Evolutionary conservation across 306 rosid genomes (phyloP).

Genomic region (Sophora flavescens): DNA sequence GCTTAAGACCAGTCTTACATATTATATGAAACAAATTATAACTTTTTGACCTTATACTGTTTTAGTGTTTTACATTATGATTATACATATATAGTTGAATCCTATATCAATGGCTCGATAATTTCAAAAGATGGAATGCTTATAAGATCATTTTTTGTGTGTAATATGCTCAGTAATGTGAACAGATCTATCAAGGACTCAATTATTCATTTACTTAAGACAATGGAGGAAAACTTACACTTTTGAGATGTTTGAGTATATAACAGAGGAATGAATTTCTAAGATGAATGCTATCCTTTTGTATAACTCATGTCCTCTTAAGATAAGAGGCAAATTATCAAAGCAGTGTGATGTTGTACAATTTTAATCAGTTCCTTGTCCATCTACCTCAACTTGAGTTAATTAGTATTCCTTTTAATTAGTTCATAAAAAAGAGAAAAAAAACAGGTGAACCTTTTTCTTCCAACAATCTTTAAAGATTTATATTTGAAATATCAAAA

Average conservation of each 20-base stretch:
- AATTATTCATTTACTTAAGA: not conserved
- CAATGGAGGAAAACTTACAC: not conserved
- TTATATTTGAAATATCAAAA: conserved; percentile 34
- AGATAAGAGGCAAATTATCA: not conserved
- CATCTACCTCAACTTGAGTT: not conserved
- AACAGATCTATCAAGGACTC: not conserved
- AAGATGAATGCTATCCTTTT: too few relatives aligned
- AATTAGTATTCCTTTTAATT: not conserved
- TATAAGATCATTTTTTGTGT: not conserved
- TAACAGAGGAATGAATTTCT: not conserved
- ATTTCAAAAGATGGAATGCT: not conserved
- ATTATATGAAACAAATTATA: conserved; percentile 46
- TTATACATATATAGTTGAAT: conserved; percentile 36
- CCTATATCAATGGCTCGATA: not conserved
- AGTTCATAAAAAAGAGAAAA: not conserved
- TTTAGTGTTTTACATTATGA: not conserved
- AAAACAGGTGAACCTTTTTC: not conserved
- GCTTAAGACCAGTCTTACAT: conserved; percentile 21
- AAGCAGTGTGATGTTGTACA: not conserved
- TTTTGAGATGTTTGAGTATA: not conserved
- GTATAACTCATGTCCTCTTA: not conserved
- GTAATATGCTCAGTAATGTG: not conserved
- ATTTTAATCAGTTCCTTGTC: not conserved
- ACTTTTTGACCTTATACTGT: conserved; percentile 60
- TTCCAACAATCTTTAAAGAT: not conserved